phyloP scores from a whole-genome alignment of 176 grass and related monocot species.

The Dactylis glomerata region DNA sequence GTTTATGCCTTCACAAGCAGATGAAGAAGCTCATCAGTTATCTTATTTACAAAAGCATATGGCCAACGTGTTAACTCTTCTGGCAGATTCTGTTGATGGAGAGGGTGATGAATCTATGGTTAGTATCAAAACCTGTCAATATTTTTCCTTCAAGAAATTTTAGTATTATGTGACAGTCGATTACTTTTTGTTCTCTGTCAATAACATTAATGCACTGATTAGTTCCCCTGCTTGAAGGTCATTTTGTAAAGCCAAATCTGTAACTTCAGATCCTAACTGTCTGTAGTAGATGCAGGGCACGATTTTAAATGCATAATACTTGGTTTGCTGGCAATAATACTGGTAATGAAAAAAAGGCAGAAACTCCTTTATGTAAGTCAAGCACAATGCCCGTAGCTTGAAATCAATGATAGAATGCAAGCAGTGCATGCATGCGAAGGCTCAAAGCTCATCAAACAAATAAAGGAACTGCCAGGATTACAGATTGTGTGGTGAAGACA shows the following conservation, averaged over 20 bases:
- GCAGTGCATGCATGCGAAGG: neutral
- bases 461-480: neutral
- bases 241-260: neutral
- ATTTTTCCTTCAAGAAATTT: neutral
- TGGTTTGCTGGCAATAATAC: neutral
- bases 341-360: neutral
- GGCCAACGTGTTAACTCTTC: conserved; percentile 71
- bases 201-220: neutral
- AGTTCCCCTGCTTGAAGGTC: neutral
- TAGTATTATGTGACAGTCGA: neutral
- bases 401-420: neutral
- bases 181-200: neutral
- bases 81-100: conserved; percentile 68
- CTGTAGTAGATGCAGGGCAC: neutral
- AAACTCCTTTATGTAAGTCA: neutral
- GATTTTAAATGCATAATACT: neutral
- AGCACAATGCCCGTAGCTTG: neutral
- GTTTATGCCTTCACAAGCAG: conserved; percentile 91
- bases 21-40: conserved; percentile 94
- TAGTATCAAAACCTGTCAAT: conserved; percentile 22
- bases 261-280: conserved; percentile 11
- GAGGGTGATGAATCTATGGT: conserved; percentile 90
- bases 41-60: conserved; percentile 98
- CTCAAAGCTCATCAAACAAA: neutral
- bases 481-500: neutral